Evolutionary conservation across 2,329 filamentous ascomycete species (phyloP), one percentile per base, ranked within the genome.

Genomic region (Chalara sp.): DNA sequence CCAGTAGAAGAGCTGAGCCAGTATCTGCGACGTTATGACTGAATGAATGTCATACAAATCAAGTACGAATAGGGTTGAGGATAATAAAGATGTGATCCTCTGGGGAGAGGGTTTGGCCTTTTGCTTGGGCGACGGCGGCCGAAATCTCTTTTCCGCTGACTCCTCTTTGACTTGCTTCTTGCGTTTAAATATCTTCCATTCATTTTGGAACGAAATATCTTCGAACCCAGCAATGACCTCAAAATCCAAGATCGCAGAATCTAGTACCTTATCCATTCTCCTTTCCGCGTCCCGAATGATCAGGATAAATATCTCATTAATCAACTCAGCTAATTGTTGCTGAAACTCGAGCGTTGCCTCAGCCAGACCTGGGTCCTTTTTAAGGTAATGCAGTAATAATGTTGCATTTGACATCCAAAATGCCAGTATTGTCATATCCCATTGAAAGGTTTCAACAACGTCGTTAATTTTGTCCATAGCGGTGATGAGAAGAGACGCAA

Each of bases 361-460:
- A 6, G 91, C 79, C 13, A 97, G 72, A 0, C 89, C 91, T 5
- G 79, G 72, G 61, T 99, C 93, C 69, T 99, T 99, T 67, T 96
- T 96, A 49, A 99, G 75, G 65, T 99, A 99, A 68, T 99, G 92
- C 48, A 97, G 74, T n/a, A 99, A 73, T 39, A 99, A 72, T 0
- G 93, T 99, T 6, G 89, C 90, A 67, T 99, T 99, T 1, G 93
- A 97, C 63, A 96, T 90, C 93, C 93, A 99, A 65, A 99, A 99
- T 2, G 93, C 93, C 37, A 99, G 75, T 58, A 99, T 96, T 0
- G 93, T 99, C 93, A 99, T 99, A 65, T 99, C 93, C 93, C 93
- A 97, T 65, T 99, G 93, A 64, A 92, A 84, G 54, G 81, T 81
- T 68, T 97, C 93, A n/a, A 99, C 90, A 32, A 96, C 89, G 53